phyloP scores from a whole-genome alignment of 169 alveolate species.

The Eimeria necatrix region DNA sequence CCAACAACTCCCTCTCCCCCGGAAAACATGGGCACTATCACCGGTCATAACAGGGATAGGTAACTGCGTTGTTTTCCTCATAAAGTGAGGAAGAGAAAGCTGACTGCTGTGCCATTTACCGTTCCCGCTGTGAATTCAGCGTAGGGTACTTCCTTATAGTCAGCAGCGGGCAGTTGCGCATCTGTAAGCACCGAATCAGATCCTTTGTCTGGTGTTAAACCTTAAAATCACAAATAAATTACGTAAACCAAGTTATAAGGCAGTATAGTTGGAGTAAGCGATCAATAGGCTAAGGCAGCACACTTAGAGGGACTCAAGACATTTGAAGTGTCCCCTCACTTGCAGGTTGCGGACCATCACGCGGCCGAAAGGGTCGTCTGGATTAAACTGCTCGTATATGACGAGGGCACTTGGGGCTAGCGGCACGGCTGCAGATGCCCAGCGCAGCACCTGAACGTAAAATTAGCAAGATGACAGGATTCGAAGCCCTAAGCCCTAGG shows the following conservation, averaged over 20 bases:
- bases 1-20: too few species aligned
- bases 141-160: not conserved
- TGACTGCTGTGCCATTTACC: constrained; percentile 58
- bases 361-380: constrained; percentile 38
- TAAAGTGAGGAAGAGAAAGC: too few species aligned
- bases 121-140: not conserved
- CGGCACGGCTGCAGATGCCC: constrained; percentile 44
- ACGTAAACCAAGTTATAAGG: not conserved
- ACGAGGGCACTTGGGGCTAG: constrained; percentile 39
- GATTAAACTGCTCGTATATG: constrained; percentile 80
- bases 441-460: not conserved
- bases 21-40: too few species aligned
- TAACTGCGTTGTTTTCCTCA: too few species aligned
- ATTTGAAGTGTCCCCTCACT: not conserved
- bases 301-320: not conserved
- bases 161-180: constrained; percentile 47
- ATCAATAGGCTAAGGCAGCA: not conserved
- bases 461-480: too few species aligned
- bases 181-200: not conserved
- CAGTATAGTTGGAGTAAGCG: not conserved
- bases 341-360: constrained; percentile 24
- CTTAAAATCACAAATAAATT: too few species aligned
- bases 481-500: too few species aligned
- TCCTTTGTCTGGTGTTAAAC: too few species aligned
- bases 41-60: too few species aligned